Base-by-base conservation (phyloP, 2,329 filamentous ascomycete species). In the Pseudogymnoascus sp. region DNA sequence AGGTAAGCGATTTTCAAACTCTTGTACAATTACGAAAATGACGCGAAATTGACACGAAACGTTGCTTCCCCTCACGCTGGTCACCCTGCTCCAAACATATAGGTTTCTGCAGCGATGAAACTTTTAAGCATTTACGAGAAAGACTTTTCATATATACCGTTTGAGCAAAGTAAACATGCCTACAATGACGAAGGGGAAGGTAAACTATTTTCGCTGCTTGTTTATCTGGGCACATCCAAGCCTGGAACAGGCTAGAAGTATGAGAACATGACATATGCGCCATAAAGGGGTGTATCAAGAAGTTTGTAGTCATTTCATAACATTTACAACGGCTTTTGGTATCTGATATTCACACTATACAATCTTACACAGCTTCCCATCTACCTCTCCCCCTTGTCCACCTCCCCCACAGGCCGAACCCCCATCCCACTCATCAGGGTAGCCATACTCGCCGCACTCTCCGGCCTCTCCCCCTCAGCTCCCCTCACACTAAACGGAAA, bases 371-470 rank as follows among this genome's bases (percentile, higher is more conserved):
- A 31, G 1, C 46, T 13, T 23, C 21, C 42, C 42, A 53, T 19
- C n/a, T 53, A 31, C 26, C 10, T 17, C 44, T 23, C 26, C 33
- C 3, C 31, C 10, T 33, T 33, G 10, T 35, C 62, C 23, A 63
- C 42, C 21, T 63, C 61, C 17, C 35, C 35, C 7, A 29, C 31
- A 17, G 71, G 70, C 4, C 64, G 66, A 11, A 71, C 64, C 10
- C 70, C 64, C 4, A 72, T 67, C 2, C 74, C 65, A 65, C 77
- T 79, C 29, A 75, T 73, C 19, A 91, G 74, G 0, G 88, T 91
- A 61, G 88, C 76, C 82, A 88, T 90, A 75, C 88, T 91, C 0
- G 87, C 87, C 17, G 85, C 88, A 3, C 84, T 82, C 1, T 83
- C 82, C 44, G 66, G 68, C 3, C 26, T 37, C 15, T 67, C 70